Evolutionary conservation across 495 filamentous ascomycete species (phyloP), one percentile per base, ranked within the genome.

Genomic region (Hypoxylon crocopeplum): DNA sequence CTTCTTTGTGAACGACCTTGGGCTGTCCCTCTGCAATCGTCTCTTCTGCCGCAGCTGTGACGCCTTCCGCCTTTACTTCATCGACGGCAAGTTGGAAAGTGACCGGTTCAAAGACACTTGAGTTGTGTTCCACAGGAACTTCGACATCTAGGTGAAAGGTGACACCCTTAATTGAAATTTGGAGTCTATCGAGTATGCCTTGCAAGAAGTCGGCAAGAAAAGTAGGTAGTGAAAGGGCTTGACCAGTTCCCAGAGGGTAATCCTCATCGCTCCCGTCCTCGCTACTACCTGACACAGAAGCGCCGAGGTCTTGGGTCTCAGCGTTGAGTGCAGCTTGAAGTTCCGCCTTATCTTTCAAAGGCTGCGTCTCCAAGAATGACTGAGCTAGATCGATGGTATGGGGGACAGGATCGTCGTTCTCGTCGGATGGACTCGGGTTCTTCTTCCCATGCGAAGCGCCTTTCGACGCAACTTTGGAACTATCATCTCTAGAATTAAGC

Each of bases 311-410:
- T 41, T 86, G 84, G 5, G 86, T 86, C 54, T 89, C 81, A 4
- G 82, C 80, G 19, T 85, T 78, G 13, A 97, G 77, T 4, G 88
- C 90, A 47, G 89, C 85, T 72, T 94, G 84, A 22, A 98, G 75
- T 70, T 91, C 83, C 27, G 82, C 82, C 61, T 85, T 88, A 66
- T 94, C 89, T 49, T 88, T 83, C 8, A 68, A 68, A 34, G 92
- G 89, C 61, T 97, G 90, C 1, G 90, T 83, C 59, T 91, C 82
- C 11, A 98, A 78, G 72, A 97, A 97, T 0, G 90, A 95, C 69
- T 92, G 81, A 3, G 93, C 93, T 24, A 98, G 80, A 52, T 93
- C 88, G 57, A 87, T 82, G n/a, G 91, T 84, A 12, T 88, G 91
- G 2, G 91, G 90, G 8, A 96, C 73, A 15, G 80, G 66, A 1